phyloP scores from a whole-genome alignment of 805 yeast species.

The Candida tammaniensis region DNA sequence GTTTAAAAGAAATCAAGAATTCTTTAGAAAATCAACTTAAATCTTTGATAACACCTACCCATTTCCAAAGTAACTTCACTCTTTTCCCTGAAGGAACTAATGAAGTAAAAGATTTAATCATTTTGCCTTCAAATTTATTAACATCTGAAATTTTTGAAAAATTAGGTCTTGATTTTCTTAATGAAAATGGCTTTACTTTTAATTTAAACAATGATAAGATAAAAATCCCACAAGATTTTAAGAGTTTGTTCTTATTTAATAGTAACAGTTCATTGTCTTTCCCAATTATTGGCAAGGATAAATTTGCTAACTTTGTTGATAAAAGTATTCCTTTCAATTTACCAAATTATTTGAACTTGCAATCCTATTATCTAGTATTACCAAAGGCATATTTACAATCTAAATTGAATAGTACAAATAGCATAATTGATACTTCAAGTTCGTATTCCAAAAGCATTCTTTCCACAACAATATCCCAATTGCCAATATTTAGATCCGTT shows the following conservation, averaged over 20 bases:
- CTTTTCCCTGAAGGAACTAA: neutral
- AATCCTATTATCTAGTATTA: slow-evolving; percentile 37
- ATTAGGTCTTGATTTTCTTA: slow-evolving; percentile 20
- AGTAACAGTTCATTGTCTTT: slow-evolving; percentile 14
- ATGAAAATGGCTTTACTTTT: slow-evolving; percentile 7
- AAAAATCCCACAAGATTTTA: slow-evolving; percentile 31
- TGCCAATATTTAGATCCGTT: slow-evolving; percentile 27
- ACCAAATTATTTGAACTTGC: slow-evolving; percentile 30
- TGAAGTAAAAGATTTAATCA: slow-evolving; percentile 17
- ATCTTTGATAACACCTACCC: slow-evolving; percentile 8
- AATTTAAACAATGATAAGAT: slow-evolving; percentile 12
- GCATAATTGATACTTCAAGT: slow-evolving; percentile 8
- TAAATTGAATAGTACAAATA: slow-evolving; percentile 4
- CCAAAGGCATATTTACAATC: slow-evolving; percentile 23
- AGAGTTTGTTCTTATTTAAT: slow-evolving; percentile 39
- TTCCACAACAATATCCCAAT: slow-evolving; percentile 9
- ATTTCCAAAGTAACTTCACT: neutral
- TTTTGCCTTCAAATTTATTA: slow-evolving; percentile 25
- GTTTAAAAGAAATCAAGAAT: slow-evolving; percentile 10
- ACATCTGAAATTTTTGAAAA: slow-evolving; percentile 16
- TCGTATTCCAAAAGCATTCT: slow-evolving; percentile 13
- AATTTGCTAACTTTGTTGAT: slow-evolving; percentile 23
- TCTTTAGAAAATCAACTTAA: slow-evolving; percentile 13
- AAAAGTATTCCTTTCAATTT: slow-evolving; percentile 38
- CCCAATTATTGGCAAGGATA: slow-evolving; percentile 4